Percentiles rank a stretch among this genome's conserved stretches.
These are phyloP conservation scores for Leishmania braziliensis DNA, from an alignment of 208 protist species.

Conservation along the genomic window DNA sequence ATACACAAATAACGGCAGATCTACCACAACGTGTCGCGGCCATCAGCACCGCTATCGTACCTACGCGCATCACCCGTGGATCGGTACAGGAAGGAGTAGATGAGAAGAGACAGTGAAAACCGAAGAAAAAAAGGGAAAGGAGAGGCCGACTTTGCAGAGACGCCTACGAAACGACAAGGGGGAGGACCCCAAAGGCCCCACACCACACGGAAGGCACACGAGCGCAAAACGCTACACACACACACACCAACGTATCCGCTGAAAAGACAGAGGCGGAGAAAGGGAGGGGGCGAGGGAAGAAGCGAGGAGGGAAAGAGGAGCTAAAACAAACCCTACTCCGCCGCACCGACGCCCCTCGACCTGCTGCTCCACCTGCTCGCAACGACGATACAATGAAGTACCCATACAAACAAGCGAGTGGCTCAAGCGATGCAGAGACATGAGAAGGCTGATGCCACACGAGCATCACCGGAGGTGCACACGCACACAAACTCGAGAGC, in stretches of 20 bases:
- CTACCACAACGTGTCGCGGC: neutral
- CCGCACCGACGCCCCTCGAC: no score
- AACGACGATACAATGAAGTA: neutral
- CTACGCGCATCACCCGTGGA: neutral
- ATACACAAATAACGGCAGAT: neutral
- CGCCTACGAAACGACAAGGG: neutral
- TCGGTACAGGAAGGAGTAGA: constrained; percentile 4
- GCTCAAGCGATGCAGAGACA: neutral
- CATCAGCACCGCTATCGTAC: neutral
- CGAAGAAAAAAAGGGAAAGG: neutral
- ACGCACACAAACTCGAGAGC: neutral
- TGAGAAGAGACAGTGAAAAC: neutral
- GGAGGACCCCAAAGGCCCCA: neutral
- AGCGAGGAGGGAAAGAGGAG: neutral
- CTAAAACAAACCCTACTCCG: neutral
- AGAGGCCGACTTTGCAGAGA: neutral
- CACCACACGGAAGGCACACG: neutral
- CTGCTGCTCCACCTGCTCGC: neutral
- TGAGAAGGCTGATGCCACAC: neutral
- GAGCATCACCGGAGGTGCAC: neutral
- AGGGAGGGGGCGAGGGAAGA: neutral
- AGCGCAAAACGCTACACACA: neutral
- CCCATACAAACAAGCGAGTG: neutral
- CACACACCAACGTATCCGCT: neutral
- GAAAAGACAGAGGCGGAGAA: neutral